Conservation (phyloP, 2,329 filamentous ascomycete genomes). For the Cladophialophora exuberans region DNA sequence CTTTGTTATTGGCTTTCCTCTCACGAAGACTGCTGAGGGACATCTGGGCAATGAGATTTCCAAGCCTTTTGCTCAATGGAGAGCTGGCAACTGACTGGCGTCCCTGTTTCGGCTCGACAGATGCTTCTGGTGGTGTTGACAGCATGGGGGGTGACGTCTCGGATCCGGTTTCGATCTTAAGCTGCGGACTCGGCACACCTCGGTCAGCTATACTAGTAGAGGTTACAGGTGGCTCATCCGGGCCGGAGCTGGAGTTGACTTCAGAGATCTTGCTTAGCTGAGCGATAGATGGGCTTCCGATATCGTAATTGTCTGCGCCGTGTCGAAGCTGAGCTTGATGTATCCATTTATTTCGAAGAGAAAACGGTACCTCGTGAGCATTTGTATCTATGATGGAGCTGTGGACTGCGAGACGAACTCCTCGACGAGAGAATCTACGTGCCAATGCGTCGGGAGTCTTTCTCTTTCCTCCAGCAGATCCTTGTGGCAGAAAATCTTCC, state of each 20-base stretch:
- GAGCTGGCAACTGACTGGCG: constrained; percentile 13
- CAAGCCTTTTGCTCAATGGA: constrained; percentile 17
- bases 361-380: constrained; percentile 28
- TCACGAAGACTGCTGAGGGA: constrained; percentile 8
- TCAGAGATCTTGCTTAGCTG: constrained; percentile 31
- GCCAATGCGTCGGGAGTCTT: constrained; percentile 14
- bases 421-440: constrained; percentile 30
- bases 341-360: constrained; percentile 34
- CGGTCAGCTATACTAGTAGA: no score
- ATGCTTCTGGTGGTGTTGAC: no score
- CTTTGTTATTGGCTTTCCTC: neutral
- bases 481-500: constrained; percentile 28
- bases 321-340: constrained; percentile 17
- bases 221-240: neutral
- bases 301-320: neutral
- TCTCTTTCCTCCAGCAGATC: constrained; percentile 1
- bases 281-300: constrained; percentile 17
- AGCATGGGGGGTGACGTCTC: no score
- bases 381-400: constrained; percentile 33
- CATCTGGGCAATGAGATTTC: constrained; percentile 17
- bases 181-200: no score
- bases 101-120: constrained; percentile 22
- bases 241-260: constrained; percentile 20
- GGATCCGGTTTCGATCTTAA: no score
- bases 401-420: constrained; percentile 31